These are phyloP conservation scores for Pelagomonas calceolata DNA, from an alignment of 108 stramenopile species.

Conservation along the genomic window DNA sequence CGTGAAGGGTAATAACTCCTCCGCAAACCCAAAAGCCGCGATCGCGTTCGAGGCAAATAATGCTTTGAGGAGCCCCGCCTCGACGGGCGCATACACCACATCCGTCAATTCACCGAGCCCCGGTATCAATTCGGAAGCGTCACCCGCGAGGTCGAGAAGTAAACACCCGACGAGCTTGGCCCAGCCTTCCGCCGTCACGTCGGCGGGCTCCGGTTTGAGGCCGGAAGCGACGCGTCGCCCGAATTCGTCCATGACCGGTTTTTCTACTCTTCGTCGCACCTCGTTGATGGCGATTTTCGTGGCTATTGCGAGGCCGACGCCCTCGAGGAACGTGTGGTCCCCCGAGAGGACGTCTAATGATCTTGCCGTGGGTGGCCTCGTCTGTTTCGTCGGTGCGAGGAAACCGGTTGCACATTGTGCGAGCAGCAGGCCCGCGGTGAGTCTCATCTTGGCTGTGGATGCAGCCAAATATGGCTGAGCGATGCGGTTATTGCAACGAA, in stretches of 20 bases:
- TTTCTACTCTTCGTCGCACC: background rate
- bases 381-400: too few species aligned
- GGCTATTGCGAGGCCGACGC: too few species aligned
- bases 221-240: background rate
- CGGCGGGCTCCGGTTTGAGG: background rate
- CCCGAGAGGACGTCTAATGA: too few species aligned
- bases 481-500: too few species aligned
- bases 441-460: too few species aligned
- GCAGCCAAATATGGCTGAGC: too few species aligned
- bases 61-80: background rate
- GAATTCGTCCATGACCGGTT: background rate
- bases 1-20: constrained; percentile 9
- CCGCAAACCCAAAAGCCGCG: constrained; percentile 4
- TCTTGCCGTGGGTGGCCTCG: too few species aligned
- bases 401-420: too few species aligned
- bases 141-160: background rate
- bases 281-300: background rate
- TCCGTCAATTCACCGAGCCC: background rate
- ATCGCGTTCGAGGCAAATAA: background rate
- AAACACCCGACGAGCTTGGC: background rate
- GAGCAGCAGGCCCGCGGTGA: too few species aligned
- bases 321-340: too few species aligned
- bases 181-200: background rate
- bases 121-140: background rate
- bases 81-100: background rate